Evolutionary conservation across 371 early-diverging fungal genomes (phyloP).

Genomic region (Mucor mucedo): DNA sequence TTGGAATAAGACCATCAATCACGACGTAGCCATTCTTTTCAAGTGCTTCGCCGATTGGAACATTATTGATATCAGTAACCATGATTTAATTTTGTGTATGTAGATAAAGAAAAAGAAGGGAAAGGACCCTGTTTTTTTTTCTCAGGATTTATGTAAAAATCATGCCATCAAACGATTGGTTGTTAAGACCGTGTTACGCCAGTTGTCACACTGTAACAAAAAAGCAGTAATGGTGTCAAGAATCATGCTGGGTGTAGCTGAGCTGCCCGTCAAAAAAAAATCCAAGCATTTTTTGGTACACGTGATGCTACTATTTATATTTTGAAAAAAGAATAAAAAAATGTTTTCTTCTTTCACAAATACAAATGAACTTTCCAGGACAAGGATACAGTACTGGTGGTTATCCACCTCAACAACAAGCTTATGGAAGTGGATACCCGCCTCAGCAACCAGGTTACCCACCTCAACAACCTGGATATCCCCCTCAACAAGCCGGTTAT

Average conservation of each 20-base stretch:
- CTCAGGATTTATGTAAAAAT: conserved; percentile 1
- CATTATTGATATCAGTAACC: conserved; percentile 45
- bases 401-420: conserved; percentile 16
- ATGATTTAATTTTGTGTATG: conserved; percentile 1
- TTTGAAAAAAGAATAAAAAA: conserved; percentile 1
- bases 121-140: not conserved
- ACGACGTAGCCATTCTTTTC: conserved; percentile 58
- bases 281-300: not conserved
- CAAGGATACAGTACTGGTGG: conserved; percentile 27
- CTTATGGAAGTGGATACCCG: conserved; percentile 28
- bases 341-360: not conserved
- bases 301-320: not conserved
- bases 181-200: not conserved
- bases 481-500: not conserved
- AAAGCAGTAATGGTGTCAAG: no score
- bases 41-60: conserved; percentile 47
- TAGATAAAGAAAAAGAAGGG: conserved; percentile 6
- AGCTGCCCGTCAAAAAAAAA: no score
- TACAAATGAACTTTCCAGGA: conserved; percentile 29
- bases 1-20: conserved; percentile 51
- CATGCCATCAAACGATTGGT: conserved; percentile 3
- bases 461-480: conserved; percentile 10
- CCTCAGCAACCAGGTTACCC: conserved; percentile 10
- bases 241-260: no score
- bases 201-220: no score